Evolutionary conservation across 371 early-diverging fungal species (phyloP).

Genomic region (Haplosporangium sp.): DNA sequence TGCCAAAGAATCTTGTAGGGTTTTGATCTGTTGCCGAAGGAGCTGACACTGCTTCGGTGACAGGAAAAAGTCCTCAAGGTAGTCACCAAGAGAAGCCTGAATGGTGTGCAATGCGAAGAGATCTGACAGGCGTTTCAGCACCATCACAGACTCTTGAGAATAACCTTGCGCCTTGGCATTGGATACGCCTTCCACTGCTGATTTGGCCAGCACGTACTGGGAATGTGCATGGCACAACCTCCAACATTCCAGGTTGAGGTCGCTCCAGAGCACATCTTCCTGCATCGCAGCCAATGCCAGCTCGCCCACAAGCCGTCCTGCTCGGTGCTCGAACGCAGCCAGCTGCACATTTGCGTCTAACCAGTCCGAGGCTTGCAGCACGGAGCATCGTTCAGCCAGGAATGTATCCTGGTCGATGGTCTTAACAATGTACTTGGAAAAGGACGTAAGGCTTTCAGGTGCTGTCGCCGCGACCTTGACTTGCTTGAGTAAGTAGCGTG

Average conservation of each 20-base stretch:
- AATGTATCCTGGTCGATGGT: conserved; percentile 41
- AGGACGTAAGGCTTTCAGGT: conserved; percentile 56
- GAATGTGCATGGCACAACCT: conserved; percentile 48
- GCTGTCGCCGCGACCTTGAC: conserved; percentile 52
- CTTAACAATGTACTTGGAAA: conserved; percentile 41
- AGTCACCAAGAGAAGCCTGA: conserved; percentile 37
- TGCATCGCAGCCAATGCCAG: conserved; percentile 55
- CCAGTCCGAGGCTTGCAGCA: conserved; percentile 30
- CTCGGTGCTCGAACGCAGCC: conserved; percentile 68
- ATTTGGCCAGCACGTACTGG: conserved; percentile 41
- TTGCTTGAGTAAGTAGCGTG: conserved; percentile 73
- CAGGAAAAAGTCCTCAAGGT: conserved; percentile 41
- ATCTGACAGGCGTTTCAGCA: conserved; percentile 39
- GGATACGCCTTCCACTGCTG: conserved; percentile 53
- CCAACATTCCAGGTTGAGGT: conserved; percentile 71
- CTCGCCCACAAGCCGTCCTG: conserved; percentile 64
- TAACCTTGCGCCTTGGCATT: conserved; percentile 55
- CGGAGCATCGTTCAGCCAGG: conserved; percentile 37
- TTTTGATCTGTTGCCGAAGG: conserved; percentile 50
- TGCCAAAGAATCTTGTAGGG: conserved; percentile 60
- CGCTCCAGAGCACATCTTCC: conserved; percentile 61
- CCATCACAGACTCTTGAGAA: conserved; percentile 11
- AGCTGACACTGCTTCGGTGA: conserved; percentile 43
- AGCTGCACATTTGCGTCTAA: conserved; percentile 63
- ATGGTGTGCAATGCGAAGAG: conserved; percentile 51